Evolutionary conservation across 345 rosid genomes (phyloP).

Genomic region (Syzygium aqueum): DNA sequence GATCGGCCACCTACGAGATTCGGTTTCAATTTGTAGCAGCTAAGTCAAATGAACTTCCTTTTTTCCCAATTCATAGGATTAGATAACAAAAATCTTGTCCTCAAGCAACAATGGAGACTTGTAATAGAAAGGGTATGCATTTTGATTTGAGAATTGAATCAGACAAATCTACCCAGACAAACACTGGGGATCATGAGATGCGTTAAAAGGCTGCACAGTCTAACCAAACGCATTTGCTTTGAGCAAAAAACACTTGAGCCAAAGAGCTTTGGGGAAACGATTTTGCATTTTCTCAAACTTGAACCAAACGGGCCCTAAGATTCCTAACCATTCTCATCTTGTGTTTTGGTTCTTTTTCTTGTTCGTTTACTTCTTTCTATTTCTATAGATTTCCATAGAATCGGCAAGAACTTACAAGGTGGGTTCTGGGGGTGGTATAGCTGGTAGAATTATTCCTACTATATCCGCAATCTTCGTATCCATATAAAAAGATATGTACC

Average conservation of each 20-base stretch:
- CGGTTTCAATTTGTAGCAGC: background rate
- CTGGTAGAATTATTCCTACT: background rate
- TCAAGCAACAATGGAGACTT: background rate
- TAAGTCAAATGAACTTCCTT: background rate
- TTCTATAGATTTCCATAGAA: background rate
- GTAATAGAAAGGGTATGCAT: background rate
- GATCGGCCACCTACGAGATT: background rate
- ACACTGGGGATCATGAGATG: background rate
- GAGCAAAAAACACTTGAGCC: too few relatives aligned
- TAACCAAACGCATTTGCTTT: too few relatives aligned
- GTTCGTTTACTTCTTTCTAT: background rate
- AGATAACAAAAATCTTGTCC: background rate
- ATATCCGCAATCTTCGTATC: background rate
- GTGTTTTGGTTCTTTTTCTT: background rate
- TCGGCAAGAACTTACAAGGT: background rate
- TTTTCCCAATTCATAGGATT: background rate
- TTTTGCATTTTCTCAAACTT: too few relatives aligned
- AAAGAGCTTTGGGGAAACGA: too few relatives aligned
- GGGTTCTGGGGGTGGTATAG: background rate
- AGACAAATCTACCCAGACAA: background rate
- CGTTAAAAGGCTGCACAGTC: background rate
- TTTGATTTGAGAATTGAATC: background rate
- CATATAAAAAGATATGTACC: background rate
- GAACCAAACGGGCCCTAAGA: too few relatives aligned
- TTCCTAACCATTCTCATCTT: background rate